phyloP scores from a whole-genome alignment of 179 eudicot genomes.

The Drosera spatulata region DNA sequence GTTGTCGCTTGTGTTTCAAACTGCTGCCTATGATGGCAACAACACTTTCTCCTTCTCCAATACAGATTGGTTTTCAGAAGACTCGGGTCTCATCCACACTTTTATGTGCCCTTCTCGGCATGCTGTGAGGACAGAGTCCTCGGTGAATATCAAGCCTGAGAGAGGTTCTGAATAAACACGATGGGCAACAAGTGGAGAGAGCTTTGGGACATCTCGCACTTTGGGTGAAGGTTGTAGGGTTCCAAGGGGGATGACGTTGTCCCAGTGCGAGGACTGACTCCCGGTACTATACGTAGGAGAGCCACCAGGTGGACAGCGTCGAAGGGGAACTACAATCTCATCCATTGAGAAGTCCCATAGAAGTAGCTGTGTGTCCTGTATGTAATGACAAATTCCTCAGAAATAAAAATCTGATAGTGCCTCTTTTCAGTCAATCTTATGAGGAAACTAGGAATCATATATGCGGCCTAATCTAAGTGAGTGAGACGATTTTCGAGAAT shows the following conservation, averaged over 20 bases:
- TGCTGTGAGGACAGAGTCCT: slow-evolving; percentile 55
- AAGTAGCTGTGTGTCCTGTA: slow-evolving; percentile 77
- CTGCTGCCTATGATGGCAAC: slow-evolving; percentile 19
- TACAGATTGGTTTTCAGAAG: slow-evolving; percentile 45
- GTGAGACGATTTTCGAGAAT: no score
- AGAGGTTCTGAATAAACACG: slow-evolving; percentile 75
- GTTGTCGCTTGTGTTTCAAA: slow-evolving; percentile 30
- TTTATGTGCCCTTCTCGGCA: slow-evolving; percentile 82
- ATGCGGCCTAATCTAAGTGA: no score
- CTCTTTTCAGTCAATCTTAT: no score
- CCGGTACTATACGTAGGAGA: slow-evolving; percentile 78
- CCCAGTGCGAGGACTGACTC: slow-evolving; percentile 87
- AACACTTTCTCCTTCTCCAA: slow-evolving; percentile 37
- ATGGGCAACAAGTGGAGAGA: slow-evolving; percentile 73
- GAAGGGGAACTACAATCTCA: slow-evolving; percentile 78
- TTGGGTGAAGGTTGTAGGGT: slow-evolving; percentile 77
- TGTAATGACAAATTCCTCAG: no score
- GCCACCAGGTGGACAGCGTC: slow-evolving; percentile 73
- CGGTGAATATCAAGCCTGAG: slow-evolving; percentile 61
- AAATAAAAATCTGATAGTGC: no score
- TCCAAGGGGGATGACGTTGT: slow-evolving; percentile 42
- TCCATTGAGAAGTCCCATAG: slow-evolving; percentile 87
- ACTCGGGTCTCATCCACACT: slow-evolving; percentile 69
- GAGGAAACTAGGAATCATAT: no score
- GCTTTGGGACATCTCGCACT: slow-evolving; percentile 80